Conservation (phyloP, 352 stramenopile species). For the Aphanomyces euteiches region DNA sequence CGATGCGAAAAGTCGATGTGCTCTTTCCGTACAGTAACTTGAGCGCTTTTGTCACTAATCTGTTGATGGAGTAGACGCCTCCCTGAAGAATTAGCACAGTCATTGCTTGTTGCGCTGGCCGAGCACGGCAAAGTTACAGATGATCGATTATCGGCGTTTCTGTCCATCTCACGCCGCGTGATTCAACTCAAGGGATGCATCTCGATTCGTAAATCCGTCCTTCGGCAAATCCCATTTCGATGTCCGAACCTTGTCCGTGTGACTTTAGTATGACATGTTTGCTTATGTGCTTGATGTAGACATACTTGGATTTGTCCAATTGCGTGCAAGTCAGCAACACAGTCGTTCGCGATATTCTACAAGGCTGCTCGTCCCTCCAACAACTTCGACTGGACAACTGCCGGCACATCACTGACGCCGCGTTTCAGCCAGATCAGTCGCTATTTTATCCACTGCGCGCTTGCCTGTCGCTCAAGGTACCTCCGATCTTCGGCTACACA, state of each 20-base stretch:
- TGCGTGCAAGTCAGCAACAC: conserved; percentile 85
- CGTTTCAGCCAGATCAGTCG: conserved; percentile 79
- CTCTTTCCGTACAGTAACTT: conserved; percentile 24
- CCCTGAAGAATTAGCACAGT: conserved; percentile 78
- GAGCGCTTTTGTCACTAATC: background rate
- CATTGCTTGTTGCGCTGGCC: conserved; percentile 66
- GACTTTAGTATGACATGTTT: background rate
- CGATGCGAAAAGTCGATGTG: conserved; percentile 21
- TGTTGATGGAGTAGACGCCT: conserved; percentile 47
- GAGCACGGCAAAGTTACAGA: conserved; percentile 69
- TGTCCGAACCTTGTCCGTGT: conserved; percentile 67
- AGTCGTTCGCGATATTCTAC: conserved; percentile 72
- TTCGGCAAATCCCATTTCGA: conserved; percentile 80
- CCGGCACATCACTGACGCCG: conserved; percentile 81
- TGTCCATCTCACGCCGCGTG: conserved; percentile 67
- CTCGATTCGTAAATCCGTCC: conserved; percentile 79
- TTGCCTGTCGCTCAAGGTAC: conserved; percentile 66
- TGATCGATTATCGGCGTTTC: conserved; percentile 78
- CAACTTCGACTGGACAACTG: conserved; percentile 79
- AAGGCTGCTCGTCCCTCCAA: conserved; percentile 71
- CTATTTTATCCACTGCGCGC: conserved; percentile 62
- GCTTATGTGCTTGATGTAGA: conserved; percentile 35
- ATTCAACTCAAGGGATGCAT: conserved; percentile 68
- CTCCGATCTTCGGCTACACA: conserved; percentile 45
- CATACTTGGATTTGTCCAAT: conserved; percentile 78